These are phyloP conservation scores for Coprinopsis cinerea DNA, from an alignment of 768 basidiomycete species.

Conservation along the genomic window DNA sequence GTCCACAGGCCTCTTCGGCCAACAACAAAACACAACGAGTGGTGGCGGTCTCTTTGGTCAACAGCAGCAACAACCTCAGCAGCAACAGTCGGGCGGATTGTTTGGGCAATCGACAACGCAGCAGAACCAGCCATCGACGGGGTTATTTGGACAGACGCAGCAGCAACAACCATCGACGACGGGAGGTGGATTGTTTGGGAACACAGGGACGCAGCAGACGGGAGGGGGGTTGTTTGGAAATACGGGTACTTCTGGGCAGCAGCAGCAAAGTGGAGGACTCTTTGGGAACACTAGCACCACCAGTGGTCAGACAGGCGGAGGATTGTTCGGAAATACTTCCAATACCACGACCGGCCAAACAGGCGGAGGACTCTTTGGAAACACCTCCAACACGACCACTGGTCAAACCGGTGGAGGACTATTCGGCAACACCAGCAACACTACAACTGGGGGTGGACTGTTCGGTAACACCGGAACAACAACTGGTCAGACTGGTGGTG, in stretches of 20 bases:
- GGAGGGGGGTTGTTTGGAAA: conserved; percentile 29
- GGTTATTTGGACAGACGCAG: conserved; percentile 11
- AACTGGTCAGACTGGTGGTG: background rate
- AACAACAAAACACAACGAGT: too few relatives aligned
- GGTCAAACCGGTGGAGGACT: conserved; percentile 12
- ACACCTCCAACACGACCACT: conserved; percentile 16
- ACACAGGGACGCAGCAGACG: conserved; percentile 19
- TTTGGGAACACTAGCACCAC: conserved; percentile 13
- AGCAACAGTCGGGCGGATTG: background rate
- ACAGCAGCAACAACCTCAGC: too few relatives aligned
- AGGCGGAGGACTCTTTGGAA: conserved; percentile 8
- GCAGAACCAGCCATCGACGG: background rate
- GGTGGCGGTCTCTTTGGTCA: too few relatives aligned
- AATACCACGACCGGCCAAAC: background rate
- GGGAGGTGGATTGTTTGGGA: conserved; percentile 25
- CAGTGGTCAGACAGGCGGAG: conserved; percentile 10
- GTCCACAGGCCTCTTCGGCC: background rate
- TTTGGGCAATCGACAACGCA: background rate
- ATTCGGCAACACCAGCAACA: background rate
- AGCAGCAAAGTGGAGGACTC: conserved; percentile 20
- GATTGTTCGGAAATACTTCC: conserved; percentile 15
- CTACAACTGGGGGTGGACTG: background rate
- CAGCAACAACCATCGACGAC: conserved; percentile 17
- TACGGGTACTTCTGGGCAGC: conserved; percentile 15
- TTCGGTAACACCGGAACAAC: conserved; percentile 4